A percentile compares a stretch with the other conserved stretches of the same genome.
Conservation (phyloP, 139 green algal genomes). For the Coelastrella sp. region DNA sequence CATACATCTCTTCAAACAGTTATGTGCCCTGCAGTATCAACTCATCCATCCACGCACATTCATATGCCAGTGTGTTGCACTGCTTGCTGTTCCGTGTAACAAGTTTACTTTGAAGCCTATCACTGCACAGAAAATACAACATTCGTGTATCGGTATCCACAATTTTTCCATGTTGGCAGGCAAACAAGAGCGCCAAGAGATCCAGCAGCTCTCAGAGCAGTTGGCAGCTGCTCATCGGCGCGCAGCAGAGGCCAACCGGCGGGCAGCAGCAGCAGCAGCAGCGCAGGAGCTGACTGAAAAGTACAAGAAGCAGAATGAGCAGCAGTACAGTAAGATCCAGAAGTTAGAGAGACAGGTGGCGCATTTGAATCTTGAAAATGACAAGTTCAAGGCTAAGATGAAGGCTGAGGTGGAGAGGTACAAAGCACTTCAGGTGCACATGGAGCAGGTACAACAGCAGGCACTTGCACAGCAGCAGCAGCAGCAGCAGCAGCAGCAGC, state of each 20-base stretch:
- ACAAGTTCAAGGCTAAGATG: neutral
- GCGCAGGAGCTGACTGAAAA: neutral
- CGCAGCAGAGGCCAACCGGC: neutral
- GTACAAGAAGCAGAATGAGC: neutral
- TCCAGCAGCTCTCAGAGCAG: constrained; percentile 14
- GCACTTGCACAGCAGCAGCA: constrained; percentile 15
- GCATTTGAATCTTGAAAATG: neutral
- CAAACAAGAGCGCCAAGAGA: neutral
- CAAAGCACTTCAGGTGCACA: neutral
- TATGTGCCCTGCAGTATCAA: too few relatives aligned
- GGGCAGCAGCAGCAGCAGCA: constrained; percentile 27
- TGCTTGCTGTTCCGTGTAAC: too few relatives aligned
- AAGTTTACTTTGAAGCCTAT: too few relatives aligned
- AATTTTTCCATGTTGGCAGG: neutral
- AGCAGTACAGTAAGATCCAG: neutral
- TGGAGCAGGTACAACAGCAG: neutral
- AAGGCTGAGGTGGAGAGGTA: neutral
- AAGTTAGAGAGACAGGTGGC: neutral
- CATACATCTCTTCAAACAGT: too few relatives aligned
- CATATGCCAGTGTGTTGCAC: too few relatives aligned
- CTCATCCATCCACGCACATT: too few relatives aligned
- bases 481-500: constrained; percentile 21
- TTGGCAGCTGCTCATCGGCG: neutral
- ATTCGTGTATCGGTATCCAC: too few relatives aligned
- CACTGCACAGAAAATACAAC: too few relatives aligned